phyloP scores from a whole-genome alignment of 1,284 basidiomycete genomes.

The Ceratobasidium sp. region DNA sequence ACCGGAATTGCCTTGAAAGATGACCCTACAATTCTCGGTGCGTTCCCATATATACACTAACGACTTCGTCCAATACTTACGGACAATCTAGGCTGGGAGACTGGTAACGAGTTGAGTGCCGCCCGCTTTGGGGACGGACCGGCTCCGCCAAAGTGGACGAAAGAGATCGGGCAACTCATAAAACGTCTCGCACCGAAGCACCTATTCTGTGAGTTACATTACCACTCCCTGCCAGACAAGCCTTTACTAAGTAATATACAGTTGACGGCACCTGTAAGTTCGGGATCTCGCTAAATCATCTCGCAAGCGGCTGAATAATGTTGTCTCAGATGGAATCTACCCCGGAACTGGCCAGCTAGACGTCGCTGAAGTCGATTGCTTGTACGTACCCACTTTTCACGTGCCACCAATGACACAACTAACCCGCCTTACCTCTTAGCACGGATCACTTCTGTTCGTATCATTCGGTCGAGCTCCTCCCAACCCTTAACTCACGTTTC shows the following conservation, averaged over 20 bases:
- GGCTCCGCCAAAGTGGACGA: slow-evolving; percentile 56
- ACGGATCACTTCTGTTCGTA: slow-evolving; percentile 52
- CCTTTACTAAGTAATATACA: slow-evolving; percentile 1
- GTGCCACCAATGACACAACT: neutral
- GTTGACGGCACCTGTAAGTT: slow-evolving; percentile 49
- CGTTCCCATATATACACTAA: slow-evolving; percentile 43
- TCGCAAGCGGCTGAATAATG: slow-evolving; percentile 1
- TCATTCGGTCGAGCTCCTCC: slow-evolving; percentile 3
- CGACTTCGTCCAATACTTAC: slow-evolving; percentile 14
- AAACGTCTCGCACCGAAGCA: slow-evolving; percentile 57
- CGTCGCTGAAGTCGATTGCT: slow-evolving; percentile 50
- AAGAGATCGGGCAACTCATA: slow-evolving; percentile 54
- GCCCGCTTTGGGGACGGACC: slow-evolving; percentile 52
- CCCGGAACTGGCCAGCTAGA: slow-evolving; percentile 48
- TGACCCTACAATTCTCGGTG: slow-evolving; percentile 54
- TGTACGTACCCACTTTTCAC: slow-evolving; percentile 39
- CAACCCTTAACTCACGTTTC: slow-evolving; percentile 6
- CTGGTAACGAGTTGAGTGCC: slow-evolving; percentile 58
- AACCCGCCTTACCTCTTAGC: slow-evolving; percentile 27
- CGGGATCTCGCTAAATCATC: neutral
- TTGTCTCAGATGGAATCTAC: slow-evolving; percentile 48
- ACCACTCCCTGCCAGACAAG: neutral
- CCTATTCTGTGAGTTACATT: slow-evolving; percentile 51
- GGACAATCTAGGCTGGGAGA: slow-evolving; percentile 56
- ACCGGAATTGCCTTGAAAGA: slow-evolving; percentile 54